These are phyloP conservation scores for Cordyceps cicadae DNA, from an alignment of 2,329 filamentous ascomycete genomes.

Conservation along the genomic window DNA sequence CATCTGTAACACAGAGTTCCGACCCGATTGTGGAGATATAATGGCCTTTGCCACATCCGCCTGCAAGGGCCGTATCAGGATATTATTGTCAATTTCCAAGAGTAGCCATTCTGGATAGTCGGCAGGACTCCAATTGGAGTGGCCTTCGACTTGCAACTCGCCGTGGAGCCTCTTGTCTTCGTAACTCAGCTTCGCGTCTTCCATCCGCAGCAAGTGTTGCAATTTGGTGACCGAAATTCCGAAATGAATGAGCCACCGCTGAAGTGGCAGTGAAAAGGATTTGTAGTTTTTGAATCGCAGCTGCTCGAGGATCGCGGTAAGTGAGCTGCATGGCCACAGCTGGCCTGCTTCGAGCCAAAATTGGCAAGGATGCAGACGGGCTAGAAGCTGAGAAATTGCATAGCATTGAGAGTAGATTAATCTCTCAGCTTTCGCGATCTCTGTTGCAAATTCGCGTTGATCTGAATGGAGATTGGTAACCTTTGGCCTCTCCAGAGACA, in stretches of 20 bases:
- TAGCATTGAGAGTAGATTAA: no score
- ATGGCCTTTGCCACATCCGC: slow-evolving; percentile 54
- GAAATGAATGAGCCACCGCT: background rate
- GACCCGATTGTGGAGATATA: slow-evolving; percentile 40
- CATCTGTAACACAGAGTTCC: slow-evolving; percentile 55
- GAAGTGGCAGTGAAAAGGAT: background rate
- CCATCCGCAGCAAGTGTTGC: background rate
- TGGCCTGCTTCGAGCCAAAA: slow-evolving; percentile 33
- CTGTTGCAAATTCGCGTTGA: no score
- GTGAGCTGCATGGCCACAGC: slow-evolving; percentile 39
- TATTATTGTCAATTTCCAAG: slow-evolving; percentile 56
- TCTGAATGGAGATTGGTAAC: no score
- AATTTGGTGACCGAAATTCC: background rate
- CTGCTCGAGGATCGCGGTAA: slow-evolving; percentile 36
- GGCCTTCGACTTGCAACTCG: no score
- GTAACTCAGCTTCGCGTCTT: slow-evolving; percentile 11
- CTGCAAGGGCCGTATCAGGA: slow-evolving; percentile 55
- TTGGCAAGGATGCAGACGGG: background rate
- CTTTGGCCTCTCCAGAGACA: background rate
- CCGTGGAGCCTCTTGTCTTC: slow-evolving; percentile 21
- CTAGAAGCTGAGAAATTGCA: no score
- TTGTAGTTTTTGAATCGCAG: slow-evolving; percentile 23
- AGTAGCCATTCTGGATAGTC: slow-evolving; percentile 55
- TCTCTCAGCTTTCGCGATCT: no score
- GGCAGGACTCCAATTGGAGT: slow-evolving; percentile 48